Evolutionary conservation across 352 stramenopile species (phyloP), one percentile per base, ranked within the genome.

Genomic region (Phytophthora agathidicida): DNA sequence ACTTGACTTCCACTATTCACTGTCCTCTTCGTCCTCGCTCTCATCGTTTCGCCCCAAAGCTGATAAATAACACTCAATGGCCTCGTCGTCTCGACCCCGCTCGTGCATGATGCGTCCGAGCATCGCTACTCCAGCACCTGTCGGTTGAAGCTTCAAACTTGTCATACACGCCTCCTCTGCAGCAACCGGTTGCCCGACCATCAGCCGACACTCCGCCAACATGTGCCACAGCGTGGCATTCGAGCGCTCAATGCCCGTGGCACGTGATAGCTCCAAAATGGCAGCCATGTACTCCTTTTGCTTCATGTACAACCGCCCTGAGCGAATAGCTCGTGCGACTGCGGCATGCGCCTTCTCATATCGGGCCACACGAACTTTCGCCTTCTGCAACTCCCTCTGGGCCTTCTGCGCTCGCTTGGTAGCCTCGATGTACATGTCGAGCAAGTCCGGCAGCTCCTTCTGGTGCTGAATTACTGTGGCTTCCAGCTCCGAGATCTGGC

Each of bases 1-100:
- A 63, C 62, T 53, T 59, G 64, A 73, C 58, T 74, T 54, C 19
- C 36, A 65, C 73, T 78, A 77, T 22, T 45, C 51, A 60, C 45
- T 60, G 23, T 53, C 45, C 31, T 64, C 38, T 60, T 77, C 66
- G 65, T 70, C 39, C 24, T 68, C 52, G 45, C 44, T 64, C 31
- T 73, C 65, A 60, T 71, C 50, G 28, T 68, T 72, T 49, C 69
- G 77, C 44, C 75, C 71, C 44, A 88, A 68, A 45, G 73, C 73
- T 59, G 60, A 75, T 75, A 82, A 75, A 80, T 80, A 88, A 73
- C 75, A 88, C 52, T 81, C 58, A 71, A 85, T 73, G 28, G 78
- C 78, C 46, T 85, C 72, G 37, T 86, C 74, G 26, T 73, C 49
- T 33, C 68, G 71, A 2, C 76, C 78, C 38, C 74, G 73, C 42